Evolutionary conservation across 352 stramenopile genomes (phyloP), one percentile per base, ranked within the genome.

Genomic region (Phytophthora tentaculata): DNA sequence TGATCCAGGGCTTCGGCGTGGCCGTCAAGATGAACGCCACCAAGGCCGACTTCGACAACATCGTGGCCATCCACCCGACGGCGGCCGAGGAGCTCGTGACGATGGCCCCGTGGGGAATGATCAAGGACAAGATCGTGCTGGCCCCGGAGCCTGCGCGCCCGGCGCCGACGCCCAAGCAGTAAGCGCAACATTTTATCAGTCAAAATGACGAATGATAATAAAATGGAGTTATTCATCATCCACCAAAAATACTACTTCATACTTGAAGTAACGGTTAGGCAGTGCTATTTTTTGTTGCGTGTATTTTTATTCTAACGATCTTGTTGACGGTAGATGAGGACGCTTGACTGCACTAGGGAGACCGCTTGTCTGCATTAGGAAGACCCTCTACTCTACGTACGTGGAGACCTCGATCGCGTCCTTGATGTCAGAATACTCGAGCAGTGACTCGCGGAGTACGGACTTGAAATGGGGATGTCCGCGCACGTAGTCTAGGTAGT

Each of bases 21-120:
- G 97, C 97, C 4, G 90, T 99, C 69, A 99, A 99, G 79, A 98
- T 98, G 92, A 96, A 96, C 69, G 95, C 94, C 22, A 99, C 96
- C 51, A 98, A 98, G 73, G 84, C 90, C n/a, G 96, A 99, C 81
- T 98, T 99, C 68, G 95, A 99, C 76, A 86, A 89, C 52, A 94
- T 90, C 50, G 90, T 99, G 56, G 97, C 92, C 24, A 98, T 99
- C 68, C 97, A 99, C 81, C 97, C 97, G 20, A 99, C 96, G n/a
- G 89, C 91, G n/a, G 73, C 90, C 26, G 97, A 99, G 80, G 97
- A 99, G 77, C 71, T 99, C 7, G 96, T 99, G 41, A 99, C 97
- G 23, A 90, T 98, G 74, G 86, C 89, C 43, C 87, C 89, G 20
- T 97, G 91, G 91, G 89, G 88, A 44, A 88, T 80, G 79, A 91